Evolutionary conservation across 1,139 yeast genomes (phyloP), one percentile per base, ranked within the genome.

Genomic region (Pichia sp.): DNA sequence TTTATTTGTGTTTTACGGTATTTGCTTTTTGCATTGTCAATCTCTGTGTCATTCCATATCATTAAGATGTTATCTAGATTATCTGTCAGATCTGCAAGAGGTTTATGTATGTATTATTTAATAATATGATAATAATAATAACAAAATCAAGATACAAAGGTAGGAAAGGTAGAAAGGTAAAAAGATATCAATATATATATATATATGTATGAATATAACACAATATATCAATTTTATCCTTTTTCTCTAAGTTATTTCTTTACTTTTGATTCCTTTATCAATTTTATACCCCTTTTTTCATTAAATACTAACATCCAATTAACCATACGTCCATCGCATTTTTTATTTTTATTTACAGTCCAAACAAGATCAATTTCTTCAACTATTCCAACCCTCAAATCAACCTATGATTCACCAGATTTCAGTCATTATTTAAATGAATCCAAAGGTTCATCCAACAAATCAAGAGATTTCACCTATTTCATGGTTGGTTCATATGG

Each of bases 401-500:
- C 93, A 56, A 83, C 87, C 65, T 93, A 88, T 80, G 87, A 89
- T 72, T 93, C 95, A 53, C 99, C 98, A 68, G 95, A 93, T 75
- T 93, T 79, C 73, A 78, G 88, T 60, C 84, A 81, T 62, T 88
- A 89, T 74, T 78, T 91, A 66, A 86, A 85, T 77, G 81, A 84
- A 67, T 72, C 79, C 64, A 76, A 79, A 62, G 82, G 87, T 71
- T 70, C 81, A 58, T 83, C 77, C 61, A 83, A 84, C 67, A 83
- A 81, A 71, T 74, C 79, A 64, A 87, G 96, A 73, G 90, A 87
- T 70, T 84, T 87, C 74, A 81, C 96, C 60, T 95, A 95, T 79
- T 91, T 95, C 77, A 90, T 95, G 93, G 95, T 93, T 62, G 99
- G 99, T 59, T 85, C 98, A 50, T 79, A 93, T 73, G 99, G 99